These are phyloP conservation scores for Gossypium raimondii DNA, from an alignment of 345 rosid species.

Conservation along the genomic window DNA sequence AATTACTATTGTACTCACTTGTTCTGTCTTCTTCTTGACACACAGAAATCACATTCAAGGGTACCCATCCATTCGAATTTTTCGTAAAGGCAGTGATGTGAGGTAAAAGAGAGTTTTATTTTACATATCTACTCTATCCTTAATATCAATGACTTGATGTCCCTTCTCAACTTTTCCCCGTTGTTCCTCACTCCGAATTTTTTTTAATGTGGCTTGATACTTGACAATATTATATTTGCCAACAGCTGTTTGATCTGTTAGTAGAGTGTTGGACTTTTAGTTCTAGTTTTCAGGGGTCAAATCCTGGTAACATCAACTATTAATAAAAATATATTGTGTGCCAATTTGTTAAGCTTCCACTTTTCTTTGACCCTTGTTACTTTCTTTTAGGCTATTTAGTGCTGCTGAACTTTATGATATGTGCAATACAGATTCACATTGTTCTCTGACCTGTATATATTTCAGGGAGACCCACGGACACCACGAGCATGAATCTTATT, in stretches of 20 bases:
- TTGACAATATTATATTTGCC: neutral
- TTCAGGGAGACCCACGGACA: slow-evolving; percentile 79
- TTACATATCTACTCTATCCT: slow-evolving; percentile 9
- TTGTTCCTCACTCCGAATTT: neutral
- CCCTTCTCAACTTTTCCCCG: neutral
- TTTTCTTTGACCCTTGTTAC: neutral
- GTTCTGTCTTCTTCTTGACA: slow-evolving; percentile 13
- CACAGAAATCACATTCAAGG: slow-evolving; percentile 93
- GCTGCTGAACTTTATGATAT: neutral
- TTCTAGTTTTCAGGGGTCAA: neutral
- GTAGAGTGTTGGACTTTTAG: neutral
- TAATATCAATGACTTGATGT: neutral
- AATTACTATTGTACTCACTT: neutral
- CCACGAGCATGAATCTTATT: slow-evolving; percentile 95
- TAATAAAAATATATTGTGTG: too few relatives aligned
- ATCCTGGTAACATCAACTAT: neutral
- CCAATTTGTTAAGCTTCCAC: neutral
- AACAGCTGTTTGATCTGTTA: neutral
- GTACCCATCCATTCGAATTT: slow-evolving; percentile 96
- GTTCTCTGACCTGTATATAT: slow-evolving; percentile 20
- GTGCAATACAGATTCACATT: neutral
- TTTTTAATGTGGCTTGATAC: neutral
- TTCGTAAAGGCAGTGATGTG: slow-evolving; percentile 90
- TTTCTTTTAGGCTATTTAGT: slow-evolving; percentile 2
- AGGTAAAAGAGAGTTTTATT: slow-evolving; percentile 37